These are phyloP conservation scores for Hymenoscyphus scutula DNA, from an alignment of 2,329 filamentous ascomycete genomes.

Conservation along the genomic window DNA sequence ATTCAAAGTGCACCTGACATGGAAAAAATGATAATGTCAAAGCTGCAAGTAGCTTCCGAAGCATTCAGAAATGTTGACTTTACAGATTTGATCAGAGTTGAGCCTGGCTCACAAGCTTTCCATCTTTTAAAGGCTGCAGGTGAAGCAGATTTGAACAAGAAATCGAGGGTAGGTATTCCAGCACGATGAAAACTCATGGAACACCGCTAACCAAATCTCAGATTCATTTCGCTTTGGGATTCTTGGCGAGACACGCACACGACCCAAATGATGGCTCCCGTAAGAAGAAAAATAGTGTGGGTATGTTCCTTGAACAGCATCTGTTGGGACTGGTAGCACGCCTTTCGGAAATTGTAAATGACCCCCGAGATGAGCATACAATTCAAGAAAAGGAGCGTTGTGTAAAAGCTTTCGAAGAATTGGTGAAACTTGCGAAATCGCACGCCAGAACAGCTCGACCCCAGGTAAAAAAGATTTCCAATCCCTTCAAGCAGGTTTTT, in stretches of 20 bases:
- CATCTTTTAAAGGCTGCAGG: conserved; percentile 80
- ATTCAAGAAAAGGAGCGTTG: conserved; percentile 71
- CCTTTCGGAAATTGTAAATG: conserved; percentile 77
- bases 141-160: conserved; percentile 59
- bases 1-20: conserved; percentile 55
- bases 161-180: conserved; percentile 50
- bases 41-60: conserved; percentile 66
- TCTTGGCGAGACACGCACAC: conserved; percentile 41
- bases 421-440: conserved; percentile 73
- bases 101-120: conserved; percentile 72
- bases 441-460: conserved; percentile 78
- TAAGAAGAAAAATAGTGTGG: conserved; percentile 57
- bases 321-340: conserved; percentile 83
- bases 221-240: conserved; percentile 37
- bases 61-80: conserved; percentile 68
- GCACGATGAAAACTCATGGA: background rate
- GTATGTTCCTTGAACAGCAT: conserved; percentile 76
- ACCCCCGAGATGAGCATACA: conserved; percentile 54
- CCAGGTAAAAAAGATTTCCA: conserved; percentile 60
- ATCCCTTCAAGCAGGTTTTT: background rate
- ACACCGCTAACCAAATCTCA: conserved; percentile 15
- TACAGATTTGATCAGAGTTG: conserved; percentile 66
- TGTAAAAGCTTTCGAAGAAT: conserved; percentile 80
- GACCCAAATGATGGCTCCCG: conserved; percentile 29
- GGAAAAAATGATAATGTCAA: conserved; percentile 65